Base-by-base conservation (phyloP, 768 basidiomycete genomes). In the Boletus pseudo-olivaceus region DNA sequence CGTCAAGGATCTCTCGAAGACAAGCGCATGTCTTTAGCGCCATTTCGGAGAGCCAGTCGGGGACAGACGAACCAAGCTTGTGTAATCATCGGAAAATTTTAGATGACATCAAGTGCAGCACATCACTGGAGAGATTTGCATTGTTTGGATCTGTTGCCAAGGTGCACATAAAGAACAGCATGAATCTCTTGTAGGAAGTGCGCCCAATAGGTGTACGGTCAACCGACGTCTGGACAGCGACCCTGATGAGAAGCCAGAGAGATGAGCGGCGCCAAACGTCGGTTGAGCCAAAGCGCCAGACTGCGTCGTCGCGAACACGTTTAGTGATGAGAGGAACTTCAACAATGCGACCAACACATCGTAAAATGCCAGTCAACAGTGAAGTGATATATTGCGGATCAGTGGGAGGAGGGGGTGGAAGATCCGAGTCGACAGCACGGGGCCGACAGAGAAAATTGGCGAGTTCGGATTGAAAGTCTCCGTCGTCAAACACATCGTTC, bases 111-210 rank as follows among this genome's bases (percentile, higher is more conserved):
- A 51, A 58, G 32, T 62, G 61, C 30, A 71, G 62, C 5, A 68
- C 27, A 35, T 70, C 59, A 47, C 54, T 66, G 5, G 56, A 41
- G 32, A 59, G 43, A 20, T 59, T 17, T 0, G 5, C 4, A 2
- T 56, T 38, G 2, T 63, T 47, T 3, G 65, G 67, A 2, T 62
- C 20, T 9, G 54, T 49, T 4, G 75, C 53, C 2, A 66, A 39
- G 23, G 56, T 42, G 2, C 70, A 60, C 29, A 75, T 54, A 48
- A 80, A 65, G 48, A 72, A 80, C 3, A 76, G 51, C 60, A 79
- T 73, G 63, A 82, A 82, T 9, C 37, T 11, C 49, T 82, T 82
- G 65, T 83, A 82, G 1, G 60, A 64, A 9, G 39, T 40, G 12
- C 53, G 7, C 23, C 55, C 56, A 33, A 53, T 49, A 46, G 40